A percentile compares a stretch with the other conserved stretches of the same genome.
Conservation (phyloP, 495 filamentous ascomycete genomes). For the Cryomyces minteri region DNA sequence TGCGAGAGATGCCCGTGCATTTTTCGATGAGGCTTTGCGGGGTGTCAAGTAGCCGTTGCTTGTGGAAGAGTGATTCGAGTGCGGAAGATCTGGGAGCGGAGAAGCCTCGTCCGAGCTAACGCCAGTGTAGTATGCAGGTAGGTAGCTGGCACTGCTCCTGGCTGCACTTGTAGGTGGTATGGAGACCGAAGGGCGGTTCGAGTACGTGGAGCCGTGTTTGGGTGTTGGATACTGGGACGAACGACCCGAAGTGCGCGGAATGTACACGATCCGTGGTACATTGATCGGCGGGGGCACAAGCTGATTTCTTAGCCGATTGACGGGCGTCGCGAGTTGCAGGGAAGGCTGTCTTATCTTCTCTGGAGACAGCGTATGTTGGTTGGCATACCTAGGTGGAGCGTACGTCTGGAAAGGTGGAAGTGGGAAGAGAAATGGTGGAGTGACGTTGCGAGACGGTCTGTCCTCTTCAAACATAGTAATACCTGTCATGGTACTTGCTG, state of each 20-base stretch:
- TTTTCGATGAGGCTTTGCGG: background rate
- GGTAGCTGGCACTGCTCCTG: background rate
- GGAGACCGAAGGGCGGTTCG: background rate
- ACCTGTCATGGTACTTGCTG: constrained; percentile 1
- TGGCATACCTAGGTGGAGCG: background rate
- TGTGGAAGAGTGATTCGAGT: background rate
- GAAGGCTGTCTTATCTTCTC: background rate
- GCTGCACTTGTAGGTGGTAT: background rate
- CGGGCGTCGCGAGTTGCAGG: background rate
- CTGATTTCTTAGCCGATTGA: background rate
- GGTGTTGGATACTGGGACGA: background rate
- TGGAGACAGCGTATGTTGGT: background rate
- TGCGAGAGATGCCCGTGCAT: constrained; percentile 7
- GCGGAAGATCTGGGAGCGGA: background rate
- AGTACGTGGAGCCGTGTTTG: background rate
- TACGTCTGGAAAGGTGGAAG: background rate
- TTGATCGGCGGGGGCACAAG: background rate
- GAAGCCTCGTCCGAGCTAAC: background rate
- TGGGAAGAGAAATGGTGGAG: background rate
- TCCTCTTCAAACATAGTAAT: constrained; percentile 13
- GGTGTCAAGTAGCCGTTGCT: background rate
- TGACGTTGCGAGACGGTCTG: background rate
- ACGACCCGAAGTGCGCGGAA: background rate
- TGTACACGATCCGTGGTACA: background rate
- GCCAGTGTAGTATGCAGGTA: background rate